These are phyloP conservation scores for Plasmodium blacklocki DNA, from an alignment of 169 alveolate species.

Conservation along the genomic window DNA sequence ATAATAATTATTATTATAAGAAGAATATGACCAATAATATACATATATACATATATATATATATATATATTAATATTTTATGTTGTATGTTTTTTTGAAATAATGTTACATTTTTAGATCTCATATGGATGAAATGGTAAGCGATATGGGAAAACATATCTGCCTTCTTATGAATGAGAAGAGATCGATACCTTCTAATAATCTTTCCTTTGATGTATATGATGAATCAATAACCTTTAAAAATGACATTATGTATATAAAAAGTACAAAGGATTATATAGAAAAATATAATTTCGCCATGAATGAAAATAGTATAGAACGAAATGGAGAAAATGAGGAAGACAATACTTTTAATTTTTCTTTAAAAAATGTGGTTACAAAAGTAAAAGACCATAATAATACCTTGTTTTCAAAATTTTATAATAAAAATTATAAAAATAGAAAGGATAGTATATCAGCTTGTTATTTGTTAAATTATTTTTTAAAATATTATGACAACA, in stretches of 20 bases:
- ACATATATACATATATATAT: not conserved
- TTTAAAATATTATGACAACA: conserved; percentile 37
- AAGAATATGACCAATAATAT: not conserved
- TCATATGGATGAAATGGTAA: conserved; percentile 43
- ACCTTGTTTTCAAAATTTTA: conserved; percentile 68
- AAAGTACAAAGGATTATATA: conserved; percentile 1
- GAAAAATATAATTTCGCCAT: conserved; percentile 36
- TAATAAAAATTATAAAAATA: conserved; percentile 38
- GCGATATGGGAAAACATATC: conserved; percentile 58
- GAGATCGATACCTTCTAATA: not conserved
- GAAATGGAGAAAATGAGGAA: not conserved
- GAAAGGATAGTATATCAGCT: conserved; percentile 61
- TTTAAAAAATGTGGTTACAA: conserved; percentile 65
- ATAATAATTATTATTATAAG: not conserved
- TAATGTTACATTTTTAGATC: not conserved
- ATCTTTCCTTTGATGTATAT: conserved; percentile 38
- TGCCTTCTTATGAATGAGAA: conserved; percentile 58
- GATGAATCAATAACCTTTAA: conserved; percentile 43
- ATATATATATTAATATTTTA: not conserved
- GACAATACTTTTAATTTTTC: conserved; percentile 28
- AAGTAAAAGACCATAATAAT: conserved; percentile 64
- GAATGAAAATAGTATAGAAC: not conserved
- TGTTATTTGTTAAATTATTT: conserved; percentile 39
- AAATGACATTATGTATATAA: conserved; percentile 39
- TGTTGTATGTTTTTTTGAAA: not conserved